Evolutionary conservation across 441 rosid species (phyloP).

Genomic region (Bocquillonia castaneifolia): DNA sequence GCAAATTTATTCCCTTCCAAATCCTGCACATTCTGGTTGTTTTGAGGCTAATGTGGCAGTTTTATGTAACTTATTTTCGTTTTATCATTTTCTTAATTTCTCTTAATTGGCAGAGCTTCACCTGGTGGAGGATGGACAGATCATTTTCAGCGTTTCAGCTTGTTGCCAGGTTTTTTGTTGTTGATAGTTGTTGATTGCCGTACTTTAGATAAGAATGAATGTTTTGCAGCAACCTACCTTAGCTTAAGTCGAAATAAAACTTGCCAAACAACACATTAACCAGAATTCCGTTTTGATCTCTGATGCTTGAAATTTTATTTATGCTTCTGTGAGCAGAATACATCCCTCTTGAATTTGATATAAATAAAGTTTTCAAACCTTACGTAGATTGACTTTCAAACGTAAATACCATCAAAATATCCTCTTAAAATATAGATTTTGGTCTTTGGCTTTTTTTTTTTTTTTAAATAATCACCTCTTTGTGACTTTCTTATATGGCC

Average conservation of each 20-base stretch:
- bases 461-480: background rate
- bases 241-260: background rate
- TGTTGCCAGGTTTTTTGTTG: slow-evolving; percentile 64
- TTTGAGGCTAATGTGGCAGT: slow-evolving; percentile 2
- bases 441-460: background rate
- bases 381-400: background rate
- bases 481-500: background rate
- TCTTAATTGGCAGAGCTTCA: slow-evolving; percentile 46
- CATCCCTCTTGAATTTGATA: background rate
- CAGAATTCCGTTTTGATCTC: background rate
- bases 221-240: background rate
- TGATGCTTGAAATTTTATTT: background rate
- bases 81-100: slow-evolving; percentile 7
- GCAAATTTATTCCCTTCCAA: background rate
- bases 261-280: background rate
- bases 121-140: slow-evolving; percentile 36
- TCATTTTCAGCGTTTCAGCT: slow-evolving; percentile 49
- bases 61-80: slow-evolving; percentile 10
- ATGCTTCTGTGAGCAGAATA: background rate
- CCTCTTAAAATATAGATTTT: background rate
- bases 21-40: background rate
- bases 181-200: background rate
- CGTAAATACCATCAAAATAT: background rate
- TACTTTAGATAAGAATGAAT: background rate
- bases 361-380: background rate